Base-by-base conservation (phyloP, 139 green algal genomes). In the Spirogloea muscicola region DNA sequence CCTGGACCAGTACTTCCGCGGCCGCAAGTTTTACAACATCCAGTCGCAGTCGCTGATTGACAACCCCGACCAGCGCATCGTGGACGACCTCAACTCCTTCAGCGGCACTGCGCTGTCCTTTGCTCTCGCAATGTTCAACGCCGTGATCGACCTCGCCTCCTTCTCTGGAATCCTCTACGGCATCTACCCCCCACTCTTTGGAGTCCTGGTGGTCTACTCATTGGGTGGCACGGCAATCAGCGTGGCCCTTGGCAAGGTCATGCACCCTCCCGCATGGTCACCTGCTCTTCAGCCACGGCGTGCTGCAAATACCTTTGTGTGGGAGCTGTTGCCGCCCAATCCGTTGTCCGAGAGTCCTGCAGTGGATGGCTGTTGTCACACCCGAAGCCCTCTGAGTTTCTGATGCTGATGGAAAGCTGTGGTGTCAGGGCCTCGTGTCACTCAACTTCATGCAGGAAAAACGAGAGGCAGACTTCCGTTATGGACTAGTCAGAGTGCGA, bases 391-490 rank as follows among this genome's bases (percentile, higher is more conserved):
- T n/a, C n/a, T n/a, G n/a, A n/a, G n/a, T n/a, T n/a, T n/a, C n/a
- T n/a, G n/a, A n/a, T n/a, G n/a, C n/a, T n/a, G n/a, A n/a, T n/a
- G n/a, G n/a, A n/a, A n/a, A n/a, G n/a, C n/a, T 51, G 51, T 57
- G 37, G n/a, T 9, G 7, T 3, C 74, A 81, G 67, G 33, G 33
- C 6, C 87, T 99, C 41, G 89, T 99, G 31, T 84, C 82, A 0
- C 88, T 99, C 10, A 99, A 99, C 86, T 99, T 99, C 75, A 77
- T 86, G 63, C 94, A 99, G 76, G 94, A 99, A 82, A 92, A 91
- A 1, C 79, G 86, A 36, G 94, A 98, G 76, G 94, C 91, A 40
- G 78, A n/a, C n/a, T n/a, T n/a, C n/a, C n/a, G n/a, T n/a, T n/a
- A n/a, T n/a, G n/a, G n/a, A n/a, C n/a, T n/a, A n/a, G n/a, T n/a